These are phyloP conservation scores for Cetraspora pellucida DNA, from an alignment of 192 early-diverging fungal species.

Conservation along the genomic window DNA sequence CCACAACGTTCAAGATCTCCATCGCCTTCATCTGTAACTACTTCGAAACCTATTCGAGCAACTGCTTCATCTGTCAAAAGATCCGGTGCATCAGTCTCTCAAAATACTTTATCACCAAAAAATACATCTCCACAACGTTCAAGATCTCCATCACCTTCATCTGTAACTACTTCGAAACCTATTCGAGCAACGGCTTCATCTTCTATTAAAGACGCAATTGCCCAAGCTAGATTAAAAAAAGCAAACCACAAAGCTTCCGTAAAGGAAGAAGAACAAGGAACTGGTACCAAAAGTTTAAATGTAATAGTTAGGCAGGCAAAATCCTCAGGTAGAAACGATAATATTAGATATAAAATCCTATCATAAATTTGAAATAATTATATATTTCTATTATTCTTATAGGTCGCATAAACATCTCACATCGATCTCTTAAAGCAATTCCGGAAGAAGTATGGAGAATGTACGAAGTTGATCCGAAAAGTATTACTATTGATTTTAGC, in stretches of 20 bases:
- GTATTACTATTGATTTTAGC: conserved; percentile 51
- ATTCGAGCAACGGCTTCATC: background rate
- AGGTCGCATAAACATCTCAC: conserved; percentile 56
- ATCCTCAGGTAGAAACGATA: conserved; percentile 14
- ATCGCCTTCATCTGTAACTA: conserved; percentile 4
- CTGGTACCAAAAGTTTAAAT: conserved; percentile 23
- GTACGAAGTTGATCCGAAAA: conserved; percentile 58
- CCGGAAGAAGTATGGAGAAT: conserved; percentile 59
- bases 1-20: conserved; percentile 17
- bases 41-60: background rate
- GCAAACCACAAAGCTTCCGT: background rate
- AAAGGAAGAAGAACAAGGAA: conserved; percentile 9
- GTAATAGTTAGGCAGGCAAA: conserved; percentile 32
- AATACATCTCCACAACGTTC: background rate
- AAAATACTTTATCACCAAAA: conserved; percentile 3
- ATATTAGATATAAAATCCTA: background rate
- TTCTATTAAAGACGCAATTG: conserved; percentile 28
- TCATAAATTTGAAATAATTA: background rate
- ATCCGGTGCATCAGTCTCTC: background rate
- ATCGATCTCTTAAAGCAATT: conserved; percentile 48
- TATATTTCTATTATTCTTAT: background rate
- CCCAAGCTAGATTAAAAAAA: conserved; percentile 11
- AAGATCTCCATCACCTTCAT: conserved; percentile 26
- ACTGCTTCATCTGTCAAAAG: background rate
- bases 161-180: background rate